Evolutionary conservation across 805 yeast species (phyloP), one percentile per base, ranked within the genome.

Genomic region (Candida sanyiensis): DNA sequence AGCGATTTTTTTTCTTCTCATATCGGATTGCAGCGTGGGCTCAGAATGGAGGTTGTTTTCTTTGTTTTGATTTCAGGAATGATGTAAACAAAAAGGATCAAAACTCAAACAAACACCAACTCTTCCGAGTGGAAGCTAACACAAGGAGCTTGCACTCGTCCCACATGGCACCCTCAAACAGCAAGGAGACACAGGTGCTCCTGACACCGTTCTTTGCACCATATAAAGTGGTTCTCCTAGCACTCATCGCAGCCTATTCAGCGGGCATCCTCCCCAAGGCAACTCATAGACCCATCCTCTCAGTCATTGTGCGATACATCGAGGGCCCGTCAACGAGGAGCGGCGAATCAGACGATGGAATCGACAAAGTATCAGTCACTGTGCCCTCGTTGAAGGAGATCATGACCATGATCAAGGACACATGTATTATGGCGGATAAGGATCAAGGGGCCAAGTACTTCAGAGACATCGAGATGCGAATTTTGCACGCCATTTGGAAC

Each of bases 191-290:
- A 9, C 43, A 38, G 7, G 49, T 51, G 11, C 45, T 48, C 3
- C 45, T 70, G 17, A 63, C 72, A 2, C 64, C 69, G 3, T 51
- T 62, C 1, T 46, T 79, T 20, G 71, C 81, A 6, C 77, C 84
- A 1, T 69, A 73, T 40, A 76, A 74, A 46, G 57, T 80, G 0
- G 73, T 78, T 2, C 47, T 77, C 1, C 48, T 77, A 8, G 57
- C 70, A 3, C 50, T 80, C 11, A 63, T 77, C 5, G 65, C 66
- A 12, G 69, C 70, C 0, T 73, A 73, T 47, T 63, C 76, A 33
- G 52, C 63, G 10, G 63, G 63, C 7, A 53, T 54, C 12, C 45
- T 72, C 2, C 76, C 76, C 5, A 46, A 56, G 12, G 47, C 52
- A 16, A 54, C 62, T 20, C 54, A 61, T 17, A 63, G 70, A 6